Evolutionary conservation across 257 asterid genomes (phyloP).

Genomic region (Galeopsis tetrahit): DNA sequence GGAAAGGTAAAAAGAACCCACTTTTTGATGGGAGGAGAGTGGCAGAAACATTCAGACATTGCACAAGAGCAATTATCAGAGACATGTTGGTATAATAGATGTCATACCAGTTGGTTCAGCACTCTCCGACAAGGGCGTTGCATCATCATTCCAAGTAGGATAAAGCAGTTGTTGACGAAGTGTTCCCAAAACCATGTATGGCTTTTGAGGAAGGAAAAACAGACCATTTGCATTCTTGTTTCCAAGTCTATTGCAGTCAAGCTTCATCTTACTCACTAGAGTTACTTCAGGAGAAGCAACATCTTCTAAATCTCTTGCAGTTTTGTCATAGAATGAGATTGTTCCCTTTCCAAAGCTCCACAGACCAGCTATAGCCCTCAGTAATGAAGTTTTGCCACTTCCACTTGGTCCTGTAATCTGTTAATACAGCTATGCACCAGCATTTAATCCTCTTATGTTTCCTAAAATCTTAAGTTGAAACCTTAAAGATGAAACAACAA

Average conservation of each 20-base stretch:
- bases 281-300: slow-evolving; percentile 35
- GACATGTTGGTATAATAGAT: slow-evolving; percentile 28
- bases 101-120: slow-evolving; percentile 55
- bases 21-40: background rate
- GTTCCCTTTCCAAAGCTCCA: slow-evolving; percentile 86
- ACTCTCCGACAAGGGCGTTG: slow-evolving; percentile 44
- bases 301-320: slow-evolving; percentile 43
- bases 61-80: slow-evolving; percentile 25
- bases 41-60: slow-evolving; percentile 8
- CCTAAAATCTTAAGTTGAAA: slow-evolving; percentile 28
- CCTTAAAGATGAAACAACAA: slow-evolving; percentile 28
- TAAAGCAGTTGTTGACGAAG: slow-evolving; percentile 90
- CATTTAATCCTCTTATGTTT: slow-evolving; percentile 25
- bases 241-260: slow-evolving; percentile 30
- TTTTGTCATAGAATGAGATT: slow-evolving; percentile 57
- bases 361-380: slow-evolving; percentile 89
- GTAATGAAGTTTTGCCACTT: slow-evolving; percentile 87
- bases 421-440: slow-evolving; percentile 45
- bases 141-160: slow-evolving; percentile 79
- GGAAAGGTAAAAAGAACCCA: slow-evolving; percentile 2
- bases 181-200: slow-evolving; percentile 90
- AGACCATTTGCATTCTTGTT: slow-evolving; percentile 53
- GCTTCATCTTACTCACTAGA: slow-evolving; percentile 34
- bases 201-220: slow-evolving; percentile 94
- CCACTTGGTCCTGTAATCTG: slow-evolving; percentile 99